Evolutionary conservation across 805 yeast species (phyloP).

Genomic region (Metschnikowia cerradonensis): DNA sequence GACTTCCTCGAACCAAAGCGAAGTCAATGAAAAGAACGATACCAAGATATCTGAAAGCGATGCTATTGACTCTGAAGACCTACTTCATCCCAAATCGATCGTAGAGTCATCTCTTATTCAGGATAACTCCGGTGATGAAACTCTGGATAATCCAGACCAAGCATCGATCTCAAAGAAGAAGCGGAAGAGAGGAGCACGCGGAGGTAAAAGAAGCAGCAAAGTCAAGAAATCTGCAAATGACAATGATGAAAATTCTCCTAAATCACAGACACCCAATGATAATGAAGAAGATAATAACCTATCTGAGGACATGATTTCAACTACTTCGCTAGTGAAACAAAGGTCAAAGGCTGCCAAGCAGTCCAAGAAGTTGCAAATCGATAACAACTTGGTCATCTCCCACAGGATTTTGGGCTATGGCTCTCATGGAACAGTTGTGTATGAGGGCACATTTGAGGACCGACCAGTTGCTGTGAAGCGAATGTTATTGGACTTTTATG

Average conservation of each 20-base stretch:
- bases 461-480: slow-evolving; percentile 95
- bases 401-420: slow-evolving; percentile 88
- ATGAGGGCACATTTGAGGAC: slow-evolving; percentile 82
- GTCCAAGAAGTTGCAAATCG: slow-evolving; percentile 34
- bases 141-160: slow-evolving; percentile 9
- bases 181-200: slow-evolving; percentile 82
- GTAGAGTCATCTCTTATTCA: neutral
- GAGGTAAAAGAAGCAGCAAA: slow-evolving; percentile 58
- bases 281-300: neutral
- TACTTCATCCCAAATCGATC: neutral
- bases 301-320: slow-evolving; percentile 13
- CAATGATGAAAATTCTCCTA: slow-evolving; percentile 19
- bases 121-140: slow-evolving; percentile 4
- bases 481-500: slow-evolving; percentile 89
- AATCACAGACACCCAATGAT: slow-evolving; percentile 9
- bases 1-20: neutral
- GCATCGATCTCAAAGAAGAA: slow-evolving; percentile 40
- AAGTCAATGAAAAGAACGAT: neutral
- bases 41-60: neutral
- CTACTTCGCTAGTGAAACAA: slow-evolving; percentile 29
- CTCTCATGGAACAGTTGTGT: slow-evolving; percentile 94
- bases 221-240: slow-evolving; percentile 30
- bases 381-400: slow-evolving; percentile 57
- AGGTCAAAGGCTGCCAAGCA: slow-evolving; percentile 11
- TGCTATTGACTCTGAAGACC: neutral